Conservation (phyloP, 495 filamentous ascomycete genomes). For the Hypoxylon rickii region DNA sequence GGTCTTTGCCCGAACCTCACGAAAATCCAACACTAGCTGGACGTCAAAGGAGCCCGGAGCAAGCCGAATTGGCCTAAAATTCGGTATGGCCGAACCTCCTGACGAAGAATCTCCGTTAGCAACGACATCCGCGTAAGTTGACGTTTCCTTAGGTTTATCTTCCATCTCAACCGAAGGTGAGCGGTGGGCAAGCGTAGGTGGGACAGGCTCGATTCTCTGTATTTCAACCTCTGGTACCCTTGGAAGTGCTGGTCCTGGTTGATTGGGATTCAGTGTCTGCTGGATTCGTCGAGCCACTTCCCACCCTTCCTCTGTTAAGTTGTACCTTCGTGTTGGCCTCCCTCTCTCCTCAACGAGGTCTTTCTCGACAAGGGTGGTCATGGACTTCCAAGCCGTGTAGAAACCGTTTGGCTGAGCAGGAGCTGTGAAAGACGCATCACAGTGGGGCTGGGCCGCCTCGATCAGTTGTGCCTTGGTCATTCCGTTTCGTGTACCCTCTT, state of each 20-base stretch:
- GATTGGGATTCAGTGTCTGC: conserved; percentile 44
- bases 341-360: conserved; percentile 76
- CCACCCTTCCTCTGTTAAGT: conserved; percentile 78
- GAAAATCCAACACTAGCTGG: conserved; percentile 73
- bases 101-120: conserved; percentile 43
- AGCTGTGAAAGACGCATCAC: conserved; percentile 74
- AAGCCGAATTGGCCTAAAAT: conserved; percentile 63
- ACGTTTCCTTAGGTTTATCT: conserved; percentile 14
- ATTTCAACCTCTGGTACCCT: conserved; percentile 8
- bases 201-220: conserved; percentile 1
- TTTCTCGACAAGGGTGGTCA: conserved; percentile 76
- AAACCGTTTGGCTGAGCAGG: conserved; percentile 69
- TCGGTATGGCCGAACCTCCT: conserved; percentile 46
- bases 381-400: conserved; percentile 85
- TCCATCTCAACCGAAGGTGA: conserved; percentile 28
- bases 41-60: conserved; percentile 70
- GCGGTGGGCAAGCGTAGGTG: conserved; percentile 5
- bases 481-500: conserved; percentile 57
- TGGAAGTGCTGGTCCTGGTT: conserved; percentile 18
- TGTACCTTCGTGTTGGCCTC: conserved; percentile 69
- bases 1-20: conserved; percentile 75
- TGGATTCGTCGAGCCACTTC: conserved; percentile 73
- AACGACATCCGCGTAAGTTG: conserved; percentile 45
- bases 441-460: conserved; percentile 70
- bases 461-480: conserved; percentile 73